Base-by-base conservation (phyloP, 371 early-diverging fungal genomes). In the Syncephalastrum sp. region DNA sequence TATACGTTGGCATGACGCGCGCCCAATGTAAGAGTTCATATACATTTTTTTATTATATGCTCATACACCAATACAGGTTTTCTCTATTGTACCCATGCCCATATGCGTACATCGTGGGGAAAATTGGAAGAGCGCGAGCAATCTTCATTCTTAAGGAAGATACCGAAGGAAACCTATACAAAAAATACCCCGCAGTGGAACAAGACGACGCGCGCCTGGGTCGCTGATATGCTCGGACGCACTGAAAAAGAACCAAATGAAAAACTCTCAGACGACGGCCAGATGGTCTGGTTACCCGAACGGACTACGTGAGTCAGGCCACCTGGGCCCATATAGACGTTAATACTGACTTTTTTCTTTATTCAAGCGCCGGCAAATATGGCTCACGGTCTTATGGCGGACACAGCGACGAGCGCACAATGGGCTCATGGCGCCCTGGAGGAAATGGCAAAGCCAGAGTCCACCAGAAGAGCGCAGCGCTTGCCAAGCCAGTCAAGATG, bases 1-100 rank as follows among this genome's bases (percentile, higher is more conserved):
- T 66, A 42, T 66, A 66, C 50, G 66, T 66, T 15, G 61, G 56
- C 3, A 58, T 66, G 55, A 66, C 66, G 1, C 57, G 66, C 5
- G 59, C 66, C 1, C 57, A 61, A 55, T 54, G 66, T 55, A 51
- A 52, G 59, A 52, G 7, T 41, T 15, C 12, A 19, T 7, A 42
- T 21, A 21, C 19, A 12, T n/a, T 5, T 10, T 5, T 4, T 51
- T 17, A 3, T 44, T 51, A 7, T 3, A 42, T 23, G 29, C 16
- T 15, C 3, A 44, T 19, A 33, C 27, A 13, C 1, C 10, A 16
- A 4, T 29, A 2, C 46, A 64, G 64, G 51, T 33, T 61, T 61
- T 47, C 43, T 58, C 0, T 66, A 66, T 15, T 55, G 53, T 16
- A 61, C 61, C 14, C 42, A 53, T 51, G 48, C 66, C 3, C 21